Evolutionary conservation across 352 stramenopile genomes (phyloP), one percentile per base, ranked within the genome.

Genomic region (Phytophthora crassamura): DNA sequence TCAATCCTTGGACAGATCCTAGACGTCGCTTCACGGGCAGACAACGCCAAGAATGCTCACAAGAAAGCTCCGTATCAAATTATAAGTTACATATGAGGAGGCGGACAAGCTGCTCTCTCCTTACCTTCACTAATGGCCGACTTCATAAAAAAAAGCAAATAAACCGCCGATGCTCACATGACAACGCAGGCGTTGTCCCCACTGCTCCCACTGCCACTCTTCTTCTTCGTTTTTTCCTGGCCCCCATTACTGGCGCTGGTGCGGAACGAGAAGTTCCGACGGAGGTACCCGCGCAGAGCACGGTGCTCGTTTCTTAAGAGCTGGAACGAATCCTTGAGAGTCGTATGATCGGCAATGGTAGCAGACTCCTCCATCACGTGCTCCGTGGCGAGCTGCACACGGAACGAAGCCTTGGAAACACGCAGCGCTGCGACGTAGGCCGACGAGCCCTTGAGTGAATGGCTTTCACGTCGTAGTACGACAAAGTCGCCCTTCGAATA

Each of bases 381-480:
- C 48, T 91, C 86, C 7, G 80, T 91, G 3, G 83, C 83, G 4
- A 94, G 61, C 65, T 95, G 85, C 5, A 95, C 64, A 14, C 88
- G 83, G 72, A 93, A 94, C 15, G 88, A 79, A 8, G 84, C 78
- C 63, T 95, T 95, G 9, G 84, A 93, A 25, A 95, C 83, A 25
- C 88, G 82, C 76, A 93, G 80, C 1, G 88, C 88, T 7, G 88
- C 88, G 2, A 94, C 86, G 41, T 95, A 95, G 9, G 88, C 88
- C 1, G 88, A 94, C 7, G 84, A 93, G n/a, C 88, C 87, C 62
- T 95, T 95, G n/a, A 95, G 62, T 10, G 88, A 95, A 58, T 95
- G 88, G 50, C 82, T 90, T 58, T 94, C 86, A 4, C 85, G 81
- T 4, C 86, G 74, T 22, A 95, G 64, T 10, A 89, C 78, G 3